Evolutionary conservation across 2,329 filamentous ascomycete genomes (phyloP).

Genomic region (Aspergillus calidoustus): DNA sequence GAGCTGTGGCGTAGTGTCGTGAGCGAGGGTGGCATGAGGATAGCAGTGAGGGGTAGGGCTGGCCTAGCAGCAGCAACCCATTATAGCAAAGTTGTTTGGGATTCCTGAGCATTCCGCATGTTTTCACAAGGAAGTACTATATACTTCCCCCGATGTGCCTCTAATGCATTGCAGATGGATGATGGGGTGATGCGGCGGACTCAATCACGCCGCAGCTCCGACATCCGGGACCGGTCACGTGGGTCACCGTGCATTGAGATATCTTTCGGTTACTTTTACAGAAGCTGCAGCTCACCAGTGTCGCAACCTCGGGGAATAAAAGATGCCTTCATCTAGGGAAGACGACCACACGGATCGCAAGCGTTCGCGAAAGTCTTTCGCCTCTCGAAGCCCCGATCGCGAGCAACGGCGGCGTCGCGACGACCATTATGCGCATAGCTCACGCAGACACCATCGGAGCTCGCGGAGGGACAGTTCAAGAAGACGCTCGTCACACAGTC

Average conservation of each 20-base stretch:
- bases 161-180: neutral
- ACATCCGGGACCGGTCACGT: conserved; percentile 12
- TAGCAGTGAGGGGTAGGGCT: conserved; percentile 27
- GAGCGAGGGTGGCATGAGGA: conserved; percentile 29
- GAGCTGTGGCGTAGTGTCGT: conserved; percentile 40
- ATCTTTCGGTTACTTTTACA: neutral
- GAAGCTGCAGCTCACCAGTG: neutral
- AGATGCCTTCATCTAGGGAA: conserved; percentile 32
- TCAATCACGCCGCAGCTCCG: conserved; percentile 7
- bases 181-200: neutral
- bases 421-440: conserved; percentile 30
- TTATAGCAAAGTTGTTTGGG: conserved; percentile 43
- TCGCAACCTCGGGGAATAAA: neutral
- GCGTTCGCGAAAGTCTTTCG: conserved; percentile 29
- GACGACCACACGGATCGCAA: conserved; percentile 27
- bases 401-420: conserved; percentile 27
- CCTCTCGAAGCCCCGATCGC: conserved; percentile 23
- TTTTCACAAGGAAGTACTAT: conserved; percentile 29
- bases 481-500: conserved; percentile 33
- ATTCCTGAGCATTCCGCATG: conserved; percentile 56
- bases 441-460: conserved; percentile 33
- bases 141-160: conserved; percentile 19
- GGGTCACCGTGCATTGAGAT: neutral
- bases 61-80: conserved; percentile 42
- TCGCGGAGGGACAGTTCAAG: conserved; percentile 32